These are phyloP conservation scores for Dimocarpus longan DNA, from an alignment of 345 rosid genomes.

Conservation along the genomic window DNA sequence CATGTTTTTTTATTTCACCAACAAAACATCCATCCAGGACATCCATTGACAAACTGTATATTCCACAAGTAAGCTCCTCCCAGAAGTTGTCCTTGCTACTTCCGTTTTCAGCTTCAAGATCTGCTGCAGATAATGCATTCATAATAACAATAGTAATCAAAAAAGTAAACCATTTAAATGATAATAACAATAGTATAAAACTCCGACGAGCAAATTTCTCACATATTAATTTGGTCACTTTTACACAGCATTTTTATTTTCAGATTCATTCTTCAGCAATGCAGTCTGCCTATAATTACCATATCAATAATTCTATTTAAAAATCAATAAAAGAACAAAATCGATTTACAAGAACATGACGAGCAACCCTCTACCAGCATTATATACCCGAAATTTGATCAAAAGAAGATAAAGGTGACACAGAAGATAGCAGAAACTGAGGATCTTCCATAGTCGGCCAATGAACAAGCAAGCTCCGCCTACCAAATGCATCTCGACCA, in stretches of 20 bases:
- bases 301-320: neutral
- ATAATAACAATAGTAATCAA: neutral
- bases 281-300: neutral
- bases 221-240: neutral
- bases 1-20: constrained; percentile 65
- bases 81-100: constrained; percentile 45
- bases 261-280: neutral
- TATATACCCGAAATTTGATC: constrained; percentile 50
- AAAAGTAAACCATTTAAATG: neutral
- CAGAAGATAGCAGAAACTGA: constrained; percentile 70
- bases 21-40: constrained; percentile 32
- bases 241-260: neutral
- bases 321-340: neutral
- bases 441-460: constrained; percentile 74
- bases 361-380: constrained; percentile 23
- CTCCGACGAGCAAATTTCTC: neutral
- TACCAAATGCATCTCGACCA: constrained; percentile 86
- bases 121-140: constrained; percentile 34
- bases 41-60: constrained; percentile 58
- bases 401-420: constrained; percentile 50
- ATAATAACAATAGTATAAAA: neutral
- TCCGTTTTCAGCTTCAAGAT: constrained; percentile 49
- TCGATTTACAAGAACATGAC: neutral
- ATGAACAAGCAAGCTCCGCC: constrained; percentile 94
- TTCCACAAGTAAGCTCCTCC: constrained; percentile 95